phyloP scores from a whole-genome alignment of 768 basidiomycete species.

The Chalciporus sphaerocephalus region DNA sequence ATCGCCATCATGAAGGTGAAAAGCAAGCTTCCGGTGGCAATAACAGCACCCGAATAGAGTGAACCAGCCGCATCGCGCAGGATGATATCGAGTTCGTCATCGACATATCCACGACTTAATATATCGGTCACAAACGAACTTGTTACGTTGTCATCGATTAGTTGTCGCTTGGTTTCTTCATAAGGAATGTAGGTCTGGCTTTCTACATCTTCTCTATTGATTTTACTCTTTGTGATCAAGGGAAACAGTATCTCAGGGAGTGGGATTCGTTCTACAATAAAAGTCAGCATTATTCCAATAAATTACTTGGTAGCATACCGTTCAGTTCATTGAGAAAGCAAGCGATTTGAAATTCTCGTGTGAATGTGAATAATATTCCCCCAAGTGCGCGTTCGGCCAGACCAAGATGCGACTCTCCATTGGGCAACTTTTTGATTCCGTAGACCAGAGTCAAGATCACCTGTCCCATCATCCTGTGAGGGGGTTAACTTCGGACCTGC shows the following conservation, averaged over 20 bases:
- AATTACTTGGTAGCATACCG: background rate
- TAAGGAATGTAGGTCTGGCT: slow-evolving; percentile 7
- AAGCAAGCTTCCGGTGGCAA: slow-evolving; percentile 3
- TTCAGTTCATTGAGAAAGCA: slow-evolving; percentile 3
- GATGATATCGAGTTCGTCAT: slow-evolving; percentile 1
- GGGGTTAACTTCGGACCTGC: background rate
- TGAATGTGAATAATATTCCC: slow-evolving; percentile 7
- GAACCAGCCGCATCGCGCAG: slow-evolving; percentile 7
- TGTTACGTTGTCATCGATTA: background rate
- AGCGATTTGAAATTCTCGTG: slow-evolving; percentile 1
- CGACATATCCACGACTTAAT: background rate
- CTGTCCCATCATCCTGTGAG: slow-evolving; percentile 4
- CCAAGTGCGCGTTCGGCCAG: slow-evolving; percentile 4
- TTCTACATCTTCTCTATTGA: slow-evolving; percentile 2
- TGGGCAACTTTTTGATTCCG: background rate
- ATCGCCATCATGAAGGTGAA: slow-evolving; percentile 7
- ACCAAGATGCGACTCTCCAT: slow-evolving; percentile 1
- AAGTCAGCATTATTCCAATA: background rate
- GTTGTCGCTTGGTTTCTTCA: slow-evolving; percentile 4
- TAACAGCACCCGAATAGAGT: slow-evolving; percentile 7
- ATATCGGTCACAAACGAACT: slow-evolving; percentile 5
- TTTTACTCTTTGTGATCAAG: background rate
- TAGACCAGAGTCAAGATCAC: slow-evolving; percentile 3
- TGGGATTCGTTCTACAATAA: slow-evolving; percentile 1
- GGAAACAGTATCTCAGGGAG: slow-evolving; percentile 1